Evolutionary conservation across 1,284 basidiomycete species (phyloP), one percentile per base, ranked within the genome.

Genomic region (Austroboletus novae-zelandiae): DNA sequence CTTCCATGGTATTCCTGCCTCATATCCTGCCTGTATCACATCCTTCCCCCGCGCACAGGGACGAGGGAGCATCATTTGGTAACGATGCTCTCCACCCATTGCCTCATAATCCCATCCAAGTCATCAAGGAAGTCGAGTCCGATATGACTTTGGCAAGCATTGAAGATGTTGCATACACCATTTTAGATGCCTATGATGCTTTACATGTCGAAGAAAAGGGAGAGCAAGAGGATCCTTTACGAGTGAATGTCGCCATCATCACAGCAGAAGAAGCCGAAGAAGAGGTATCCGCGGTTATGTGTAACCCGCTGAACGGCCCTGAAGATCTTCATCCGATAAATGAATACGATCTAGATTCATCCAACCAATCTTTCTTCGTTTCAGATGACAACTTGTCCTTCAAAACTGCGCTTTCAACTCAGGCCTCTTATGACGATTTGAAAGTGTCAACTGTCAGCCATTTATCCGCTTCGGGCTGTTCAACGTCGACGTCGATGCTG

Each of bases 1-100:
- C 74, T 37, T 70, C 73, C 27, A 80, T 79, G 71, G 82, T 45
- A 73, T 77, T 54, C 17, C 42, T 29, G 5, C 40, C 45, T 29
- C 51, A 56, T 47, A 54, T 51, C n/a, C 58, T 51, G 10, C 54
- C 47, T 40, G 18, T 34, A 40, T 58, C 61, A 10, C 39, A 42
- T 14, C 54, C 48, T 51, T 60, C 48, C 50, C 43, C 53, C n/a
- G 14, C 37, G n/a, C 5, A 35, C 35, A 53, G 46, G 23, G 37
- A 43, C 23, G 46, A 45, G 34, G 54, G 48, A 17, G 34, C 46
- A 39, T 58, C 56, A 9, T 56, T 56, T 18, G 51, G 57, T 20
- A 47, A 43, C 13, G 40, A 44, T 47, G 43, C 32, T 50, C 27
- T 48, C 34, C 52, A 50, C 25, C 20, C 37, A 37, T 51, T 54